Base-by-base conservation (phyloP, 1,139 yeast genomes). In the Blastobotrys malaysiensis region DNA sequence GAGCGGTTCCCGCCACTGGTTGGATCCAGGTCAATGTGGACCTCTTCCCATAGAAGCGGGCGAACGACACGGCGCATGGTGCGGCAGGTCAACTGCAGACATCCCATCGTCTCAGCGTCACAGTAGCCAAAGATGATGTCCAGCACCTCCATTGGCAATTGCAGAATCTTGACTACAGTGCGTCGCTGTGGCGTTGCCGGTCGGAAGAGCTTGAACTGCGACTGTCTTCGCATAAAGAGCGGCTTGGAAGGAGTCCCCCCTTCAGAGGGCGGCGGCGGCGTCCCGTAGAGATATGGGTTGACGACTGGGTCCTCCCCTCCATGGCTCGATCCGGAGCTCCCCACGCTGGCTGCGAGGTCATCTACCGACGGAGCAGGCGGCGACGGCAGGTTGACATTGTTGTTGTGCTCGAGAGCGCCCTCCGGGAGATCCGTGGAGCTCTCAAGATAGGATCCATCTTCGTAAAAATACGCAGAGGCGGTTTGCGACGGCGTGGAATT, bases 111-210 rank as follows among this genome's bases (percentile, higher is more conserved):
- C n/a, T 45, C 14, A 7, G 54, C 51, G 24, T 48, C 52, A 46
- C 54, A 52, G 43, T 52, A 52, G 21, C 49, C 54, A 14, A 52
- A 24, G 14, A 52, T 49, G 19, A 52, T 49, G 24, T 52, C 54
- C 54, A 52, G n/a, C 46, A 52, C 49, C 44, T 52, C 54, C 54
- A 52, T 52, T 9, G 54, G 54, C 43, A 52, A n/a, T 18, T 49
- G 39, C 20, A 52, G 13, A 11, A 52, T 52, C 39, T 31, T 51
- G 20, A 46, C 39, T 7, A 31, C 39, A 14, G 39, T 31, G 16
- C 16, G 39, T 3, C 7, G 3, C 16, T 31, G 39, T 3, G 39
- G 39, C 16, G 39, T 31, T 3, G 39, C 14, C 3, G 39, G 39
- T 16, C 39, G 39, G 16, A 31, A 31, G 16, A 31, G 39, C 16